Base-by-base conservation (phyloP, 345 rosid genomes). In the Noccaea caerulescens region DNA sequence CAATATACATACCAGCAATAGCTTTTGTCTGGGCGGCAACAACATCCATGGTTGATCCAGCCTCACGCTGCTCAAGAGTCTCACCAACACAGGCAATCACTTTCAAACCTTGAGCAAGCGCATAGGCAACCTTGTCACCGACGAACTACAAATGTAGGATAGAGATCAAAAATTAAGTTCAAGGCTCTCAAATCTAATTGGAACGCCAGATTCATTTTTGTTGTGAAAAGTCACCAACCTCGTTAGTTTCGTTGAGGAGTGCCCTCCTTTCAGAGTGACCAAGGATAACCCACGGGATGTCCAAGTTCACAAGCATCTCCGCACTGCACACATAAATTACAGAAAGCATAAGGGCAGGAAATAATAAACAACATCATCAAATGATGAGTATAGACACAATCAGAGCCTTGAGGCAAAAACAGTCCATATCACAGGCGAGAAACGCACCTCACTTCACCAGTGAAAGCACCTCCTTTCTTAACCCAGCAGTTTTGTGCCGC, bases 401-500 rank as follows among this genome's bases (percentile, higher is more conserved):
- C 18, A 16, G 23, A 37, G 6, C 50, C 6, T 18, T 16, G 8
- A 18, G 0, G 7, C 11, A 18, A 52, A 63, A 52, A 27, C 13
- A 58, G 62, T 32, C 50, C 6, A 50, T 1, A 53, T 0, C 13
- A 49, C 5, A 27, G 1, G 25, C 6, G 4, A 25, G 50, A 63
- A 63, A 20, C 67, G 43, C 27, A 90, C 98, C 97, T 90, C 61
- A 93, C 83, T 69, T 93, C 98, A 43, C 98, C 98, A 0, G 98
- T 93, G 88, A 72, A 93, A 62, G 98, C 98, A 76, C 97, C 98
- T 38, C 98, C 98, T 56, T 93, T 93, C 76, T 84, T 85, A 41
- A 93, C 92, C 98, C 97, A 93, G 61, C 97, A 93, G 81, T 93
- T 93, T 68, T 93, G 98, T 0, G 97, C 98, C 10, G 96, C 94